These are phyloP conservation scores for Pichia nakasei DNA, from an alignment of 805 yeast genomes.

Conservation along the genomic window DNA sequence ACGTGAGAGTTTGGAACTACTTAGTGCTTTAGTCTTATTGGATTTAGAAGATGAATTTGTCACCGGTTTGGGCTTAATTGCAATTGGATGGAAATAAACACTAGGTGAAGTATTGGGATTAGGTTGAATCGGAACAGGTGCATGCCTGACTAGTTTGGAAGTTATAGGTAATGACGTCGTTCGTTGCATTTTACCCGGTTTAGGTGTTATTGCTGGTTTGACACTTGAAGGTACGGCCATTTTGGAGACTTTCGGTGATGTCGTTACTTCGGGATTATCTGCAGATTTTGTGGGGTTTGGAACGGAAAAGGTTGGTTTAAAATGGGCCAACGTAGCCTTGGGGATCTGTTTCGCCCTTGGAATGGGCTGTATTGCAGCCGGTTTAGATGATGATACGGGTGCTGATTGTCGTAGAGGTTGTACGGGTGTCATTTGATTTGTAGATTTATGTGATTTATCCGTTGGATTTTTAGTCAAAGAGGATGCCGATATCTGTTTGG, in stretches of 20 bases:
- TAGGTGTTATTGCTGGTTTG: no score
- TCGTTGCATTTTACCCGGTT: conserved; percentile 1
- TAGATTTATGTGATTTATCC: no score
- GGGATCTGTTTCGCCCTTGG: background rate
- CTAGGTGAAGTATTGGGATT: conserved; percentile 5
- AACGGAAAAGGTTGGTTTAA: background rate
- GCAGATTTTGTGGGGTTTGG: background rate
- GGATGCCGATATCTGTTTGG: no score
- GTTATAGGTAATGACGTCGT: conserved; percentile 1
- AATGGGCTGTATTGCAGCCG: background rate
- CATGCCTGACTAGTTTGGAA: background rate
- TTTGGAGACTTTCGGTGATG: no score
- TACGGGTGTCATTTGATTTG: no score
- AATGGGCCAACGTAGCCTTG: background rate
- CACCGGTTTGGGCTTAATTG: conserved; percentile 24
- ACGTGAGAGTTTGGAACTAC: background rate
- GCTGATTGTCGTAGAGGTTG: no score
- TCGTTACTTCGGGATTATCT: background rate
- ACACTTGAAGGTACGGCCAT: no score
- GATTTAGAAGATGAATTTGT: conserved; percentile 13
- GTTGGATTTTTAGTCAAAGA: no score
- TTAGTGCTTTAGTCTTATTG: conserved; percentile 1
- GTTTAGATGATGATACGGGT: no score
- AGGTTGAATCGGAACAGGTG: conserved; percentile 2
- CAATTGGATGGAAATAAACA: conserved; percentile 21